These are phyloP conservation scores for Euphorbia lathyris DNA, from an alignment of 345 rosid genomes.

Conservation along the genomic window DNA sequence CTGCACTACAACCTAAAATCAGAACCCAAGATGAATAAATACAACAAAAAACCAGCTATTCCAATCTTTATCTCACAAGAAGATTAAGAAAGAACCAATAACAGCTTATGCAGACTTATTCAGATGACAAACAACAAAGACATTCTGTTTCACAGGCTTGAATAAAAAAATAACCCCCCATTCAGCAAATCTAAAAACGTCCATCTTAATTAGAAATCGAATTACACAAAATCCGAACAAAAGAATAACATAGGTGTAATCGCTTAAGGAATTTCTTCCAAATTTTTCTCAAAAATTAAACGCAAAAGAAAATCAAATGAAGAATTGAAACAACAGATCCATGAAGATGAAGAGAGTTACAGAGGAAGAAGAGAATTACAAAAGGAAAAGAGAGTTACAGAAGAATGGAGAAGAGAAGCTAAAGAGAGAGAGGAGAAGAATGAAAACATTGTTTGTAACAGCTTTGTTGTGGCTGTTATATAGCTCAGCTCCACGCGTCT, in stretches of 20 bases:
- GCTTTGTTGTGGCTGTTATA: no score
- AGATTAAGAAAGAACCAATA: not conserved
- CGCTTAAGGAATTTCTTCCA: not conserved
- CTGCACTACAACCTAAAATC: slow-evolving; percentile 46
- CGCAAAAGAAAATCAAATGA: not conserved
- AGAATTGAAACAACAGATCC: not conserved
- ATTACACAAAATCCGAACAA: no score
- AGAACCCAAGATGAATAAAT: not conserved
- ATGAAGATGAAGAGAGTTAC: no score
- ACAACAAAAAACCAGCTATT: not conserved
- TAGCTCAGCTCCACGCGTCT: no score
- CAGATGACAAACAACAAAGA: no score
- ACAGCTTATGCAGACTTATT: no score
- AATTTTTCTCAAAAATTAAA: not conserved
- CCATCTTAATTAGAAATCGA: not conserved
- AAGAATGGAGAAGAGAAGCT: no score
- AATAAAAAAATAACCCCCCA: not conserved
- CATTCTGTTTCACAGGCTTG: not conserved
- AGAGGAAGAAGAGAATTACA: no score
- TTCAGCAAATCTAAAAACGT: not conserved
- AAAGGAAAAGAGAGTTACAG: no score
- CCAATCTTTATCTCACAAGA: not conserved
- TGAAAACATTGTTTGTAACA: no score
- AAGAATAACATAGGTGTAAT: not conserved
- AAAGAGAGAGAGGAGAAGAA: no score